Evolutionary conservation across 1,284 basidiomycete genomes (phyloP), one percentile per base, ranked within the genome.

Genomic region (Tremellales sp.): DNA sequence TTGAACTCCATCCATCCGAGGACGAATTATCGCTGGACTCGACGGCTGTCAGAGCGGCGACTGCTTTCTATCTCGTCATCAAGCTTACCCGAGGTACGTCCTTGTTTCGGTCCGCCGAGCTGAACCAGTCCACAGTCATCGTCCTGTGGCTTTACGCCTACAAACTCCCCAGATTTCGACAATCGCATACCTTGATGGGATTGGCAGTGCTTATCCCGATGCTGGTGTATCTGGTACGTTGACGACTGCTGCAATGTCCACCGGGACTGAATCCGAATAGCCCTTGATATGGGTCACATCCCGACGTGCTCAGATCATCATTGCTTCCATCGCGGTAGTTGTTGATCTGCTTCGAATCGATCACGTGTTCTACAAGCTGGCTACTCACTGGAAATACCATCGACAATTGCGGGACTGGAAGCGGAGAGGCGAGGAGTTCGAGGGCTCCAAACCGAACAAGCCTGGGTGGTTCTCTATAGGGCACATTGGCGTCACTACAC

Each of bases 161-260:
- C 24, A 56, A 51, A 22, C 47, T 75, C 3, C 71, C 68, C 8
- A 34, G 52, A 19, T 74, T 72, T 49, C 57, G 71, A 26, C n/a
- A 25, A 1, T 32, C 65, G 1, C 62, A 69, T 38, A 46, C 63
- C 34, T 38, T 63, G 7, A 46, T 49, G n/a, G 60, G 50, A 3
- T 16, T 56, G 2, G 63, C 62, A 2, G 61, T 64, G 10, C 39
- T 67, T 4, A 21, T 71, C 34, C 62, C 70, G 33, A 63, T 68
- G 56, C 60, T 61, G 16, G 50, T 72, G 12, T 72, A 71, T 50
- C 47, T 70, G 6, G 63, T 63, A 38, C 40, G 58, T 51, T 22
- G n/a, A 1, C 8, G 27, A n/a, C 8, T 13, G 12, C 16, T 5
- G 13, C 5, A 10, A 6, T 21, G 42, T 13, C n/a, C 9, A 24